Evolutionary conservation across 345 rosid genomes (phyloP).

Genomic region (Populus alba): DNA sequence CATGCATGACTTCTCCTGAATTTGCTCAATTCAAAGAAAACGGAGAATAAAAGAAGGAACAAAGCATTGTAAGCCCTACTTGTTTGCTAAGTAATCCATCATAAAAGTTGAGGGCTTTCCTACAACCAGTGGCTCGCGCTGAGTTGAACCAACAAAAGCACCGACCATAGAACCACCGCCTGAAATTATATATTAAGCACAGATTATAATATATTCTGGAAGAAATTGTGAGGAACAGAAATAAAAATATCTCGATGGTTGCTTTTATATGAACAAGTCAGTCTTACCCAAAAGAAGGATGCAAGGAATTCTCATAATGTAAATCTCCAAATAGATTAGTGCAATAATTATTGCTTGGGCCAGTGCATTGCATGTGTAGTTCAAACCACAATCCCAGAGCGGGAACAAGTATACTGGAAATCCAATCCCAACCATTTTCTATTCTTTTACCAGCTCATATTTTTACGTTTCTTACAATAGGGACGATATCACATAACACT

Average conservation of each 20-base stretch:
- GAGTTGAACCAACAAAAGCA: conserved; percentile 30
- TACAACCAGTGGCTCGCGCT: conserved; percentile 32
- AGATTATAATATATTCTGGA: background rate
- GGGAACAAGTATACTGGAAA: background rate
- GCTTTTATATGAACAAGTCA: background rate
- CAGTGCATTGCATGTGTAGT: background rate
- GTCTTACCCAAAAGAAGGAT: background rate
- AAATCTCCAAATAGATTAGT: background rate
- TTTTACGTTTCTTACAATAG: no score
- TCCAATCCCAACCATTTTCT: background rate
- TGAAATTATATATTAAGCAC: conserved; percentile 13
- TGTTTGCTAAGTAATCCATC: conserved; percentile 59
- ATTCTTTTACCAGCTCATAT: background rate
- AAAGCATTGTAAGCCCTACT: conserved; percentile 41
- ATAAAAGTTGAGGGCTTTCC: conserved; percentile 40
- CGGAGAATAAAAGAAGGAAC: background rate
- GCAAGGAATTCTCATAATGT: no score
- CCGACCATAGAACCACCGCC: conserved; percentile 40
- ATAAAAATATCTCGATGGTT: background rate
- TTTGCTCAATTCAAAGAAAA: background rate
- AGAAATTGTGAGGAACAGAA: background rate
- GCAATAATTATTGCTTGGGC: background rate
- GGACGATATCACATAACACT: background rate
- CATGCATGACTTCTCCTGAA: background rate
- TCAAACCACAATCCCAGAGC: background rate